phyloP scores from a whole-genome alignment of 805 yeast species.

The Candida hungchunana region DNA sequence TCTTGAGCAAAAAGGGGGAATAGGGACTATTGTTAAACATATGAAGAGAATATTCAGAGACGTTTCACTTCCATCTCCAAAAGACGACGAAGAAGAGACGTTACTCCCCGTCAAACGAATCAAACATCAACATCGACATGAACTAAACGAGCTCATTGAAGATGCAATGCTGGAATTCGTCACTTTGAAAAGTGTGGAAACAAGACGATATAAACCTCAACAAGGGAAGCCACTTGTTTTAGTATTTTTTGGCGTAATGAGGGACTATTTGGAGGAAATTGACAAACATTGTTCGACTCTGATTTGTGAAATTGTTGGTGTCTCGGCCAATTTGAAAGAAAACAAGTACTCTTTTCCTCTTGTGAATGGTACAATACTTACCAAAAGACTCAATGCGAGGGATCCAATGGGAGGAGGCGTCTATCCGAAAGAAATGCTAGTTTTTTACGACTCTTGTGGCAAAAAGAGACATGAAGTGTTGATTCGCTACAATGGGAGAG shows the following conservation, averaged over 20 bases:
- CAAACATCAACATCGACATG: too few species aligned
- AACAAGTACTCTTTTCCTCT: slow-evolving; percentile 21
- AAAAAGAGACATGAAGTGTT: slow-evolving; percentile 15
- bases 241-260: slow-evolving; percentile 25
- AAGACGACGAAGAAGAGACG: too few species aligned
- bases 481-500: slow-evolving; percentile 10
- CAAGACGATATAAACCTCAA: slow-evolving; percentile 5
- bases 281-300: slow-evolving; percentile 2
- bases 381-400: slow-evolving; percentile 18
- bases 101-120: too few species aligned
- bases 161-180: slow-evolving; percentile 14
- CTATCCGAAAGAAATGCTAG: slow-evolving; percentile 24
- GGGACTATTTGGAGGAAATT: slow-evolving; percentile 14
- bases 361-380: slow-evolving; percentile 13
- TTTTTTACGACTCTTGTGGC: slow-evolving; percentile 22
- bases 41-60: too few species aligned
- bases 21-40: too few species aligned
- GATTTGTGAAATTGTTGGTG: slow-evolving; percentile 18
- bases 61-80: too few species aligned
- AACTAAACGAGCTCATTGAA: slow-evolving; percentile 10
- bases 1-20: too few species aligned
- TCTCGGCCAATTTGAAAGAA: slow-evolving; percentile 14
- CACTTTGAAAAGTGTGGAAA: neutral
- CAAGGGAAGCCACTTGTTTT: slow-evolving; percentile 15
- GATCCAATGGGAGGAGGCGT: slow-evolving; percentile 30